phyloP scores from a whole-genome alignment of 768 basidiomycete species.

The Pholiota microspora region DNA sequence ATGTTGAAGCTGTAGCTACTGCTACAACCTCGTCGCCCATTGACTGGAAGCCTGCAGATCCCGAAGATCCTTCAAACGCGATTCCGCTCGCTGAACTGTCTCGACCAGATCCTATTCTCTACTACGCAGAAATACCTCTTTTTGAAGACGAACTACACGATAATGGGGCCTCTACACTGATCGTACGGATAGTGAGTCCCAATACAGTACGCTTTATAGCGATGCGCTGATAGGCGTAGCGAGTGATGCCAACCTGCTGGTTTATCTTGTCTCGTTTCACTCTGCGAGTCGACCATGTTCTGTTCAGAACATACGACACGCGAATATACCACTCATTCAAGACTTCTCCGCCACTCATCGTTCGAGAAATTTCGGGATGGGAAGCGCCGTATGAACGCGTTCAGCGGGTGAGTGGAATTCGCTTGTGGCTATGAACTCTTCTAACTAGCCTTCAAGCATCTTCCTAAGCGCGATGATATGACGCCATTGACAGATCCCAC shows the following conservation, averaged over 20 bases:
- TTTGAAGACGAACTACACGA: conserved; percentile 98
- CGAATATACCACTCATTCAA: conserved; percentile 84
- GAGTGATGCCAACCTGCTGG: conserved; percentile 95
- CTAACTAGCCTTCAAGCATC: conserved; percentile 39
- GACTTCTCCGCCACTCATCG: conserved; percentile 57
- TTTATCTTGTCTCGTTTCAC: conserved; percentile 90
- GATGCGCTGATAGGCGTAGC: conserved; percentile 42
- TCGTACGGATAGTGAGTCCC: conserved; percentile 80
- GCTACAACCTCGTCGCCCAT: conserved; percentile 18
- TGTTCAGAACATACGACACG: conserved; percentile 89
- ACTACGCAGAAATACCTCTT: conserved; percentile 92
- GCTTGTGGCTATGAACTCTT: conserved; percentile 3
- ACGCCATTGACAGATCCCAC: conserved; percentile 85
- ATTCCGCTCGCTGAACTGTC: conserved; percentile 88
- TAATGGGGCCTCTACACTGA: conserved; percentile 84
- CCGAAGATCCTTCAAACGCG: conserved; percentile 50
- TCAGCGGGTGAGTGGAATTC: conserved; percentile 53
- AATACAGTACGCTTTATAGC: conserved; percentile 2
- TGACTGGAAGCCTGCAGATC: conserved; percentile 55
- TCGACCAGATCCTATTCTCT: conserved; percentile 93
- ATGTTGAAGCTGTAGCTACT: conserved; percentile 4
- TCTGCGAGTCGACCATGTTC: conserved; percentile 92
- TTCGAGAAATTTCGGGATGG: conserved; percentile 87
- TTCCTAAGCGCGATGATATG: conserved; percentile 76
- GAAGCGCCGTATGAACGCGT: conserved; percentile 86